Evolutionary conservation across 2,329 filamentous ascomycete genomes (phyloP), one percentile per base, ranked within the genome.

Genomic region (Trichophyton mentagrophytes): DNA sequence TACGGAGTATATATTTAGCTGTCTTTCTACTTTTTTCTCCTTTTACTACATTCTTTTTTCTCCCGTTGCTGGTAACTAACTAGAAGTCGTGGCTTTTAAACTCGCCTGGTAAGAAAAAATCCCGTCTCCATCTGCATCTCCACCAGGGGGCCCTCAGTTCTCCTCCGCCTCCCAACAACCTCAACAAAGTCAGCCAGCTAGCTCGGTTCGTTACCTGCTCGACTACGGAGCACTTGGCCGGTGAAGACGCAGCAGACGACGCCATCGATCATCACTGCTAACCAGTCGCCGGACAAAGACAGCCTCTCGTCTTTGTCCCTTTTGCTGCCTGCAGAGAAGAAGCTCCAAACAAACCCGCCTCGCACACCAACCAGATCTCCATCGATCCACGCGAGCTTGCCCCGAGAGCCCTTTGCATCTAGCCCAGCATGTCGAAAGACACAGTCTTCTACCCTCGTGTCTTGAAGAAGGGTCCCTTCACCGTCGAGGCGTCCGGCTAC

Each of bases 381-480:
- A 44, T 22, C 44, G 44, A 44, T 20, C 57, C 20, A 59, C 38
- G 25, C 42, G 15, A 60, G 44, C 58, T 42, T 42, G 17, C 27
- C 20, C 47, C 22, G 5, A 5, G 15, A 27, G 9, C 8, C 3
- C 22, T 20, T 4, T 27, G 25, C 25, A 6, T 36, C 33, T 1
- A 36, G 44, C 47, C 61, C 64, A 65, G 63, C 53, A 66, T 67
- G 64, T 68, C 71, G 57, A 68, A 68, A 63, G 66, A 71, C 46
- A 60, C 66, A 38, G 63, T 67, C 36, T 62, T 77, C 60, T 69
- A 75, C 62, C 75, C 77, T 63, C 74, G 79, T 68, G 82, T 82
- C 74, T 77, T 82, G 68, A 85, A 87, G 74, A 84, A 85, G 73
- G 82, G 85, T 38, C 89, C 89, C 13, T 92, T 86, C 78, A 86